A percentile compares a stretch with the other conserved stretches of the same genome.
Evolutionary conservation across 192 early-diverging fungal genomes (phyloP).

Genomic region (Backusella sp.): DNA sequence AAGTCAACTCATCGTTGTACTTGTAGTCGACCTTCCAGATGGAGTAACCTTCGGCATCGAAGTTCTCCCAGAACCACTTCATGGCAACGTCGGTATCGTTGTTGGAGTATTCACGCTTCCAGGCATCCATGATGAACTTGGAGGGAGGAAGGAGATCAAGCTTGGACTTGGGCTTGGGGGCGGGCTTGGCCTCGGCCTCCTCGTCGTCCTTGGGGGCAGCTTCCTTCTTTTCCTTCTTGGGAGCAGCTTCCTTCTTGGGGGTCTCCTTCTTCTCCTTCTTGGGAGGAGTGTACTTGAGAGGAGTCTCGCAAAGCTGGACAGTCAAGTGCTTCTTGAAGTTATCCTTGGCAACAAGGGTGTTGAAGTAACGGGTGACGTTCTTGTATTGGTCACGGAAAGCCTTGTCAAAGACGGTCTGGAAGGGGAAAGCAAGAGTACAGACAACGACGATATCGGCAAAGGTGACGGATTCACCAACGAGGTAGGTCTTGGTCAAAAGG

Average conservation of each 20-base stretch:
- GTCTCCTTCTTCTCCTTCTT: constrained; percentile 65
- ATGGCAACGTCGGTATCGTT: constrained; percentile 87
- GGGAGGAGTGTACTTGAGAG: constrained; percentile 50
- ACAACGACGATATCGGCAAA: constrained; percentile 84
- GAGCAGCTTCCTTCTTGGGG: constrained; percentile 58
- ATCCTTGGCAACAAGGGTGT: constrained; percentile 79
- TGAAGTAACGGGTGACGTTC: constrained; percentile 93
- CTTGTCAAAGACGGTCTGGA: constrained; percentile 63
- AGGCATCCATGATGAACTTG: constrained; percentile 82
- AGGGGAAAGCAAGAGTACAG: constrained; percentile 46
- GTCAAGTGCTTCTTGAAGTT: constrained; percentile 81
- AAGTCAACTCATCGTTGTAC: constrained; percentile 92
- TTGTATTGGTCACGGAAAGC: constrained; percentile 82
- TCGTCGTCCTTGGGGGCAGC: constrained; percentile 41
- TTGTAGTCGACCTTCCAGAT: constrained; percentile 94
- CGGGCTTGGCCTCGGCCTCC: constrained; percentile 58
- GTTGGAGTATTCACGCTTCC: constrained; percentile 99
- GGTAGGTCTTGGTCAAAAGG: constrained; percentile 83
- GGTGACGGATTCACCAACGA: constrained; percentile 92
- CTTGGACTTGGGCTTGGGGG: constrained; percentile 90
- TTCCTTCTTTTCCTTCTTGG: constrained; percentile 48
- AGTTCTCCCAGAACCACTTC: constrained; percentile 95
- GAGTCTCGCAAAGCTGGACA: constrained; percentile 62
- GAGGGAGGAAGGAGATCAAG: constrained; percentile 85
- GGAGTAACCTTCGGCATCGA: constrained; percentile 84